Conservation (phyloP, 768 basidiomycete genomes). For the Kwoniella sp. region DNA sequence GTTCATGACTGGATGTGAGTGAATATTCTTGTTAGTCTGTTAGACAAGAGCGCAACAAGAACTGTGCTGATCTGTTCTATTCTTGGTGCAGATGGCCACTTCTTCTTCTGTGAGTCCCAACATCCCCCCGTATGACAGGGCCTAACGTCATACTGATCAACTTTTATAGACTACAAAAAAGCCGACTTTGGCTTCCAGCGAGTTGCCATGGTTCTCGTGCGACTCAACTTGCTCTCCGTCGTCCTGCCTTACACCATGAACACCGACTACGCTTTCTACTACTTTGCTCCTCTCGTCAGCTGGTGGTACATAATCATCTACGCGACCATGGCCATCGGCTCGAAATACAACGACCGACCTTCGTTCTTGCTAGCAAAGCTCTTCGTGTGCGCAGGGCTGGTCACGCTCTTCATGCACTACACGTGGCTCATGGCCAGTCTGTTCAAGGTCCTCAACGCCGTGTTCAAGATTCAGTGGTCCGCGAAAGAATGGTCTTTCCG, state of each 20-base stretch:
- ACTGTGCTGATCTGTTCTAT: too few species aligned
- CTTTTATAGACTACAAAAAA: conserved; percentile 69
- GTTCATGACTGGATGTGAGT: conserved; percentile 90
- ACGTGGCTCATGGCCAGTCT: conserved; percentile 66
- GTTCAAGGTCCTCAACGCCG: conserved; percentile 67
- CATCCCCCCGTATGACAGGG: neutral
- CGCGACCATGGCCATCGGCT: conserved; percentile 71
- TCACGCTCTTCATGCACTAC: conserved; percentile 70
- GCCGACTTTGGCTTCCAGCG: conserved; percentile 80
- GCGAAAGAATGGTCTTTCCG: conserved; percentile 86
- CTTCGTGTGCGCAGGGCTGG: conserved; percentile 64
- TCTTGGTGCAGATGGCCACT: conserved; percentile 60
- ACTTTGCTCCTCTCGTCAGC: conserved; percentile 85
- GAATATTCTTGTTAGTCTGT: neutral
- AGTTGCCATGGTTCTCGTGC: conserved; percentile 74
- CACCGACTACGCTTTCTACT: conserved; percentile 87
- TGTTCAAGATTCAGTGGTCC: conserved; percentile 80
- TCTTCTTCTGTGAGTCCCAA: conserved; percentile 64
- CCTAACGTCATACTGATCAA: neutral
- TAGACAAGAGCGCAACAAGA: too few species aligned
- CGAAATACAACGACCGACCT: conserved; percentile 71
- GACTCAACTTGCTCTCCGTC: conserved; percentile 81
- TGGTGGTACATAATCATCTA: conserved; percentile 84
- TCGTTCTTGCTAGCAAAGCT: conserved; percentile 73
- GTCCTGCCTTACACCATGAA: conserved; percentile 86